Evolutionary conservation across 2,329 filamentous ascomycete species (phyloP).

Genomic region (Didymella glomerata): DNA sequence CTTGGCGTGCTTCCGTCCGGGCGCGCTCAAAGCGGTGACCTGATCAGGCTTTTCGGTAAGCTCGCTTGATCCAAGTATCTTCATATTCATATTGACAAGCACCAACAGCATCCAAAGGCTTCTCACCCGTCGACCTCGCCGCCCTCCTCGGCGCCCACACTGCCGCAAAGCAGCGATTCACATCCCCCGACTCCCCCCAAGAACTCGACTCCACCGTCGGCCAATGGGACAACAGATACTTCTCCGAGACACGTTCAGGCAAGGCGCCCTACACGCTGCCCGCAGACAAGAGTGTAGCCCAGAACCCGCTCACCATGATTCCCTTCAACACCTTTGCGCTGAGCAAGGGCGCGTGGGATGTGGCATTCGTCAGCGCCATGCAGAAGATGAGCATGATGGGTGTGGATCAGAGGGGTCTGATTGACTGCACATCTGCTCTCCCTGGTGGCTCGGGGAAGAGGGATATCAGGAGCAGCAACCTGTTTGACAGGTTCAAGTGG

Average conservation of each 20-base stretch:
- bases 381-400: slow-evolving; percentile 50
- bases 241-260: slow-evolving; percentile 42
- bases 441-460: slow-evolving; percentile 44
- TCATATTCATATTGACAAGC: not conserved
- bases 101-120: slow-evolving; percentile 44
- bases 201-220: slow-evolving; percentile 50
- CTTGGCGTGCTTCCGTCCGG: slow-evolving; percentile 37
- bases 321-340: slow-evolving; percentile 36
- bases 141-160: slow-evolving; percentile 52
- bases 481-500: slow-evolving; percentile 38
- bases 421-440: slow-evolving; percentile 47
- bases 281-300: slow-evolving; percentile 41
- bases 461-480: slow-evolving; percentile 41
- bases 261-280: slow-evolving; percentile 42
- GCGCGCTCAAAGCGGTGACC: slow-evolving; percentile 23
- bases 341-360: slow-evolving; percentile 42
- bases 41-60: slow-evolving; percentile 46
- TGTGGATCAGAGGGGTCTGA: slow-evolving; percentile 30
- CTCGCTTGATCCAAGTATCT: too few relatives aligned
- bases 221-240: slow-evolving; percentile 50
- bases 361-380: slow-evolving; percentile 48
- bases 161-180: slow-evolving; percentile 41
- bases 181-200: slow-evolving; percentile 36
- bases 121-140: slow-evolving; percentile 49
- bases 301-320: slow-evolving; percentile 30